A percentile compares a stretch with the other conserved stretches of the same genome.
Evolutionary conservation across 768 basidiomycete genomes (phyloP).

Genomic region (Calvatia gigantea): DNA sequence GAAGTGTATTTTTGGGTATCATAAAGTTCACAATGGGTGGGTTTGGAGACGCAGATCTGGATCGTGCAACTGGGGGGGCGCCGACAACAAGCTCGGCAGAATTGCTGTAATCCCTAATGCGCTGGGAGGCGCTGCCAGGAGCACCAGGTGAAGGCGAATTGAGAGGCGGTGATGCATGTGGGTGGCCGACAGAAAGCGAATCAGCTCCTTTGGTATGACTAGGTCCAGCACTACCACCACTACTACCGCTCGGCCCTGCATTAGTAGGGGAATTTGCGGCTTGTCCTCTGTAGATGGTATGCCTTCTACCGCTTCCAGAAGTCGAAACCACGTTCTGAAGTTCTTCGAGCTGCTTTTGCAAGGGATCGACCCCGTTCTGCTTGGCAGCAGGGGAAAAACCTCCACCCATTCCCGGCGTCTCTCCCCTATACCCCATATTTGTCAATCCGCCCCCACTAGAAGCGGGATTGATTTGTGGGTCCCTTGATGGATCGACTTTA

Average conservation of each 20-base stretch:
- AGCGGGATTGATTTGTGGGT: conserved; percentile 44
- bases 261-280: neutral
- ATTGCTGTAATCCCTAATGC: conserved; percentile 63
- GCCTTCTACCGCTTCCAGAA: conserved; percentile 46
- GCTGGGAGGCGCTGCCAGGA: conserved; percentile 1
- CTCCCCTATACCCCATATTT: too few relatives aligned
- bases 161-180: conserved; percentile 33
- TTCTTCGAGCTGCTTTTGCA: conserved; percentile 64
- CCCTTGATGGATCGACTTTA: conserved; percentile 58
- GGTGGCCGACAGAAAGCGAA: conserved; percentile 15
- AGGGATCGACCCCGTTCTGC: conserved; percentile 49
- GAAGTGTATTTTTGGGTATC: conserved; percentile 51
- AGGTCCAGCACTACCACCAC: conserved; percentile 13
- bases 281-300: conserved; percentile 30
- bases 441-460: neutral
- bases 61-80: conserved; percentile 51
- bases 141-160: conserved; percentile 25
- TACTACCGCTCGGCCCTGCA: neutral
- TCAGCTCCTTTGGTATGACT: conserved; percentile 17
- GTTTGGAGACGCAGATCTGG: conserved; percentile 74
- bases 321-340: conserved; percentile 44
- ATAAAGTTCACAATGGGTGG: conserved; percentile 73
- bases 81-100: conserved; percentile 82
- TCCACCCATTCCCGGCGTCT: conserved; percentile 7
- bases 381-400: conserved; percentile 10